Conservation (phyloP, 2,329 filamentous ascomycete genomes). For the Didymellaceae sp. region DNA sequence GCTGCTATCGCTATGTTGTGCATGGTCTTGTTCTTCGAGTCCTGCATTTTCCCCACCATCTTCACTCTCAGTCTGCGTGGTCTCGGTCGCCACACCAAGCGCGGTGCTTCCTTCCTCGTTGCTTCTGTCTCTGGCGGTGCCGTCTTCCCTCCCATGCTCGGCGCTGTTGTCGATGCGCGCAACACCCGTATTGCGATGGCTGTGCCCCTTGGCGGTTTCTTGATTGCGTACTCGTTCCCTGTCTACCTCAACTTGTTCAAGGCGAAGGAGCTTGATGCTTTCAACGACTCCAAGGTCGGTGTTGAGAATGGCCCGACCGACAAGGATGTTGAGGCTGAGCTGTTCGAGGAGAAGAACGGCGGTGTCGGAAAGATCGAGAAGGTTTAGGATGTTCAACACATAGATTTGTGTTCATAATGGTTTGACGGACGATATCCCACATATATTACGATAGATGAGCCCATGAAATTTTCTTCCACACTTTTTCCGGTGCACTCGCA, state of each 20-base stretch:
- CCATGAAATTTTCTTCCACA: not conserved
- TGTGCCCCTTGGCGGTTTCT: conserved; percentile 37
- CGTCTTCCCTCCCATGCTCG: conserved; percentile 37
- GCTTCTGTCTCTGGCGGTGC: conserved; percentile 34
- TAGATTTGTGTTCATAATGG: not conserved
- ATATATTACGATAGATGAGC: conserved; percentile 1
- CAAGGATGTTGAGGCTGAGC: conserved; percentile 13
- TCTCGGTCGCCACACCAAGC: conserved; percentile 38
- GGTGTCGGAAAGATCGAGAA: conserved; percentile 19
- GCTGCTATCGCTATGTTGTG: conserved; percentile 55
- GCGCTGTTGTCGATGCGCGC: conserved; percentile 33
- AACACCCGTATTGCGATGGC: conserved; percentile 35
- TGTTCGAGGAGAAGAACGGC: conserved; percentile 19
- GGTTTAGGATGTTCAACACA: not conserved
- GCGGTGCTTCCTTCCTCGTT: conserved; percentile 36
- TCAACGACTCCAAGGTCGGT: conserved; percentile 24
- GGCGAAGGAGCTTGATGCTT: conserved; percentile 38
- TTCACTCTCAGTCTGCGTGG: conserved; percentile 35
- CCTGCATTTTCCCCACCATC: conserved; percentile 41
- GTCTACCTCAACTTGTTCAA: conserved; percentile 37
- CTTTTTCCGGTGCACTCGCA: too few species aligned
- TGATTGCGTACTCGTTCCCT: conserved; percentile 38
- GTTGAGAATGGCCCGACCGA: conserved; percentile 6
- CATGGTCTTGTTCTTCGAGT: conserved; percentile 63
- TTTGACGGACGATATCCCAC: conserved; percentile 1